A percentile compares a stretch with the other conserved stretches of the same genome.
These are phyloP conservation scores for Aureobasidium sp. DNA, from an alignment of 2,329 filamentous ascomycete species.

Conservation along the genomic window DNA sequence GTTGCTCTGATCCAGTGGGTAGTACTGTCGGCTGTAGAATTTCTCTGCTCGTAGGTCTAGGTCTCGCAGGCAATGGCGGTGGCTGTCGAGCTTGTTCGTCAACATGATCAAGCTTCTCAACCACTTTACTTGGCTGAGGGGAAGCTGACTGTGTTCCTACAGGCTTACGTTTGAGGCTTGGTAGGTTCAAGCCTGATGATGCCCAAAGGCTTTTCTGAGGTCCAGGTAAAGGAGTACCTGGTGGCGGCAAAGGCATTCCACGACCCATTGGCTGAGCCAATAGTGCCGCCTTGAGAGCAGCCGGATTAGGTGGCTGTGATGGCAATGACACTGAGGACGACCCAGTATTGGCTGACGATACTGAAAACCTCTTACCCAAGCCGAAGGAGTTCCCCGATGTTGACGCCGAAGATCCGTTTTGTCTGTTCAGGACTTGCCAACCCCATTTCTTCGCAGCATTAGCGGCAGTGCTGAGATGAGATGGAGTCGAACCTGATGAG, in stretches of 20 bases:
- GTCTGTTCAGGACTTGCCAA: constrained; percentile 40
- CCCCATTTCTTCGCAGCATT: constrained; percentile 56
- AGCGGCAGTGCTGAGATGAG: constrained; percentile 31
- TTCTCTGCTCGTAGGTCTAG: background rate
- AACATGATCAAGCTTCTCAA: background rate
- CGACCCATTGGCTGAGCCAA: constrained; percentile 63
- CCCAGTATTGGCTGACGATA: constrained; percentile 31
- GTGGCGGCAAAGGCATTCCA: constrained; percentile 73
- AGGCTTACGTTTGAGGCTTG: constrained; percentile 23
- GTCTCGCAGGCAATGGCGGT: constrained; percentile 2
- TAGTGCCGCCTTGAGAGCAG: constrained; percentile 23
- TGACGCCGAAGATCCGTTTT: constrained; percentile 21
- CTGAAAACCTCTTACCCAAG: constrained; percentile 1
- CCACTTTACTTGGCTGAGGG: background rate
- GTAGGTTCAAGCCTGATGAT: constrained; percentile 13
- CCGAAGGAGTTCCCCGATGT: background rate
- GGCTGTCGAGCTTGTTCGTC: background rate
- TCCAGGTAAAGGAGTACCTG: constrained; percentile 66
- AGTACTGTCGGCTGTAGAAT: background rate
- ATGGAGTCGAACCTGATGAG: background rate
- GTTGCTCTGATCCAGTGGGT: background rate
- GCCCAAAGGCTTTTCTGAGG: constrained; percentile 22
- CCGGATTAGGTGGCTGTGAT: constrained; percentile 19
- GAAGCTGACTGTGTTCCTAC: constrained; percentile 11
- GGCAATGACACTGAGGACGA: constrained; percentile 18